These are phyloP conservation scores for Huntiella abstrusa DNA, from an alignment of 2,329 filamentous ascomycete species.

Conservation along the genomic window DNA sequence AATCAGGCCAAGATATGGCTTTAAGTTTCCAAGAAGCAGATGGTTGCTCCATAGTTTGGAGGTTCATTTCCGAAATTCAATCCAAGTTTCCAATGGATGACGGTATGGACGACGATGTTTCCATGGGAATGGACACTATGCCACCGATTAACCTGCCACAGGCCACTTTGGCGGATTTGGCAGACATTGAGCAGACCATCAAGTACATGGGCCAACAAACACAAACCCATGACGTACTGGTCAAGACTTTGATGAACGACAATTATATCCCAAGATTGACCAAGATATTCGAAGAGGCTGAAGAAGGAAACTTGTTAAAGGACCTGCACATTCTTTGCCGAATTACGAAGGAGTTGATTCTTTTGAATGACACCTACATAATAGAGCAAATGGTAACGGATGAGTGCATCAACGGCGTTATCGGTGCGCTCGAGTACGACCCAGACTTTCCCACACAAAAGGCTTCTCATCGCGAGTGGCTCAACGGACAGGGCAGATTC, in stretches of 20 bases:
- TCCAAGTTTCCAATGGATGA: constrained; percentile 36
- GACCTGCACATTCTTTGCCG: constrained; percentile 88
- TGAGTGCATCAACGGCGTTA: constrained; percentile 73
- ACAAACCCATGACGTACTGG: constrained; percentile 64
- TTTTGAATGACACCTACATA: constrained; percentile 85
- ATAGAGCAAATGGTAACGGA: constrained; percentile 90
- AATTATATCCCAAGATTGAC: constrained; percentile 78
- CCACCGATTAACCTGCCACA: constrained; percentile 55
- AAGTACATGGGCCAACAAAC: constrained; percentile 57
- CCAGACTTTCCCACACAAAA: constrained; percentile 96
- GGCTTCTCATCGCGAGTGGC: constrained; percentile 86
- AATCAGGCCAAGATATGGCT: constrained; percentile 82
- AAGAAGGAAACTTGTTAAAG: constrained; percentile 70
- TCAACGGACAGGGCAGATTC: constrained; percentile 73
- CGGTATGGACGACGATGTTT: constrained; percentile 61
- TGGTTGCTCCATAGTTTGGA: constrained; percentile 87
- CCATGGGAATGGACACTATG: constrained; percentile 43
- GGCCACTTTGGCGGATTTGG: constrained; percentile 64
- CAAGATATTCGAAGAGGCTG: constrained; percentile 69
- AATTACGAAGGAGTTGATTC: constrained; percentile 91
- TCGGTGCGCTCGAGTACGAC: constrained; percentile 92
- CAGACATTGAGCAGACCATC: constrained; percentile 72
- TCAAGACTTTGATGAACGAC: constrained; percentile 69
- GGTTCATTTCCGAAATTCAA: constrained; percentile 82
- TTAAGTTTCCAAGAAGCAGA: constrained; percentile 96